A percentile compares a stretch with the other conserved stretches of the same genome.
phyloP scores from a whole-genome alignment of 208 protist species.

The Leishmania lainsoni region DNA sequence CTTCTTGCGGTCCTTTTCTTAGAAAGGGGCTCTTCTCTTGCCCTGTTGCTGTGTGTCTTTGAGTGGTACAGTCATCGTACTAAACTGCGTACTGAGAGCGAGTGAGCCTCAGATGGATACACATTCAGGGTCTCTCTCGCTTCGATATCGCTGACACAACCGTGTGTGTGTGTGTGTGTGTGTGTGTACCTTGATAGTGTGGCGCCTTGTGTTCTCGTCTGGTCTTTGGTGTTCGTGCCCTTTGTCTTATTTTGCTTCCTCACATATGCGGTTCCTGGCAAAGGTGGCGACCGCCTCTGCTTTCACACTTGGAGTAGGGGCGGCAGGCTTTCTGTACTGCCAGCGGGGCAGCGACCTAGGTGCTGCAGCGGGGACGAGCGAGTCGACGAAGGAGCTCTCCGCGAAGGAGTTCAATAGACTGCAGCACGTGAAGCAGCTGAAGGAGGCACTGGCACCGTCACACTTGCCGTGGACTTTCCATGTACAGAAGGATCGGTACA shows the following conservation, averaged over 20 bases:
- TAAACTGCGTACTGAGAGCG: neutral
- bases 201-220: neutral
- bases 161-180: neutral
- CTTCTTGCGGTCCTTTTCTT: neutral
- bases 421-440: slow-evolving; percentile 49
- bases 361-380: neutral
- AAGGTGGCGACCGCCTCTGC: slow-evolving; percentile 22
- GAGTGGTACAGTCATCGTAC: neutral
- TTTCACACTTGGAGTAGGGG: slow-evolving; percentile 14
- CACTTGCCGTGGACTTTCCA: slow-evolving; percentile 61
- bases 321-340: slow-evolving; percentile 13
- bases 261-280: slow-evolving; percentile 25
- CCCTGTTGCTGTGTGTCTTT: neutral
- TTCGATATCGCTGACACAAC: neutral
- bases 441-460: slow-evolving; percentile 37
- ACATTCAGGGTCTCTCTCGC: neutral
- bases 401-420: slow-evolving; percentile 72
- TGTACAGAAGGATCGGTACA: slow-evolving; percentile 15
- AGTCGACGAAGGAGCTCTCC: slow-evolving; percentile 29
- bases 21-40: neutral
- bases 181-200: neutral
- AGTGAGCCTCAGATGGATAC: neutral
- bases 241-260: neutral
- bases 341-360: slow-evolving; percentile 6
- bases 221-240: neutral